Evolutionary conservation across 108 stramenopile genomes (phyloP).

Genomic region (Skeletonema potamos): DNA sequence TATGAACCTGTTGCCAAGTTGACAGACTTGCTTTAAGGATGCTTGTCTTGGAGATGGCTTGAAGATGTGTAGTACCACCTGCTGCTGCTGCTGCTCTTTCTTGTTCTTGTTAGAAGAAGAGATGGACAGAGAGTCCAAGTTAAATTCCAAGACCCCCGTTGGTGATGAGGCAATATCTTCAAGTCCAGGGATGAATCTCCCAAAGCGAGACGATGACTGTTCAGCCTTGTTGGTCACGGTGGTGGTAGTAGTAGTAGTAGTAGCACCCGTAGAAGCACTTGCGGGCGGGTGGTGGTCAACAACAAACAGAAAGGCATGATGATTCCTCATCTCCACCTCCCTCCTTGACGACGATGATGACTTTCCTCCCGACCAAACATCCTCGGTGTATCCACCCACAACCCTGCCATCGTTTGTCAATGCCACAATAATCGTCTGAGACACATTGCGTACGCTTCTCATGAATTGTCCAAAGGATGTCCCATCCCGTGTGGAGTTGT

Average conservation of each 20-base stretch:
- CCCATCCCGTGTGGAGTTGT: slow-evolving; percentile 19
- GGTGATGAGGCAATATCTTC: slow-evolving; percentile 21
- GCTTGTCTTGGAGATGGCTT: slow-evolving; percentile 4
- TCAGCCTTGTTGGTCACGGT: neutral
- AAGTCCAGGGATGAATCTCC: slow-evolving; percentile 23
- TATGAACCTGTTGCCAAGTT: slow-evolving; percentile 20
- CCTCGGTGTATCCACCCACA: slow-evolving; percentile 13
- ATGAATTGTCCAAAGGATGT: slow-evolving; percentile 20
- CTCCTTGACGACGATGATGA: neutral
- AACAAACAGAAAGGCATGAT: neutral
- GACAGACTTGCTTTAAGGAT: slow-evolving; percentile 24
- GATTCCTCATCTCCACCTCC: neutral
- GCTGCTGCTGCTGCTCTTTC: neutral
- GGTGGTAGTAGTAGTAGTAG: neutral
- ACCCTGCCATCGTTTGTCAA: slow-evolving; percentile 9
- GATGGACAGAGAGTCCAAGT: neutral
- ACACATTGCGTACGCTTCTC: slow-evolving; percentile 17
- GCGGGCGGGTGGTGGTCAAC: neutral
- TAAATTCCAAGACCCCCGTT: slow-evolving; percentile 8
- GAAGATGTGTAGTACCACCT: slow-evolving; percentile 6
- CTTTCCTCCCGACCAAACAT: slow-evolving; percentile 24
- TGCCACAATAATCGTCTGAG: slow-evolving; percentile 13
- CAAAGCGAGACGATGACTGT: neutral
- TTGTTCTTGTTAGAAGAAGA: neutral
- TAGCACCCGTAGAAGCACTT: neutral